Conservation (phyloP, 2,329 filamentous ascomycete genomes). For the Talaromyces pinophilus region DNA sequence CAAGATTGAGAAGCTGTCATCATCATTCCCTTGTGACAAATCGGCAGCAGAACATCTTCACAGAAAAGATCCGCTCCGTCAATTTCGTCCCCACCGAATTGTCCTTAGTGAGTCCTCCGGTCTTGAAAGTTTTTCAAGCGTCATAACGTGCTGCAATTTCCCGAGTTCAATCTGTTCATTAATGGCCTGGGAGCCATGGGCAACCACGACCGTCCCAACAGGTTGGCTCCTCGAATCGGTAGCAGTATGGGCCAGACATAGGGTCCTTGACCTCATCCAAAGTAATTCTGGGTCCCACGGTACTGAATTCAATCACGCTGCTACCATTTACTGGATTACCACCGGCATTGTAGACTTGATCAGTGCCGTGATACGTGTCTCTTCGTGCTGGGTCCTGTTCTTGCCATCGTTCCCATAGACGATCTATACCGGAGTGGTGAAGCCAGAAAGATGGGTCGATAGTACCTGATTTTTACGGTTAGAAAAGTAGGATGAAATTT, state of each 20-base stretch:
- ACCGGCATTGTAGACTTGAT: background rate
- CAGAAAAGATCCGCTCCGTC: background rate
- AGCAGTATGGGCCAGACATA: background rate
- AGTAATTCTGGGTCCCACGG: background rate
- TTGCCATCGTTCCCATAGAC: background rate
- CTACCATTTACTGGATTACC: background rate
- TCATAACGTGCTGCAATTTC: background rate
- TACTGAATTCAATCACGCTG: background rate
- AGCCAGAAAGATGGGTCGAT: background rate
- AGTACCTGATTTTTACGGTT: background rate
- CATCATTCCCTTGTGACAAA: background rate
- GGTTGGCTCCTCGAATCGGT: constrained; percentile 1
- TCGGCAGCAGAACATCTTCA: background rate
- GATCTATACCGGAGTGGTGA: background rate
- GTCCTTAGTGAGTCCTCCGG: background rate
- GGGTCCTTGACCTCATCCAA: background rate
- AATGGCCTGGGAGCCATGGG: background rate
- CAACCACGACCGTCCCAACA: background rate
- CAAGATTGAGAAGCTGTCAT: background rate
- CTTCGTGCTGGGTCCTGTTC: background rate
- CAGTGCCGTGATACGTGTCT: background rate
- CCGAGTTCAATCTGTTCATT: background rate
- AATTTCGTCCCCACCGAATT: background rate
- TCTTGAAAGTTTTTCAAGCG: background rate
- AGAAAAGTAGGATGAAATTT: background rate